These are phyloP conservation scores for Exophiala dermatitidis DNA, from an alignment of 2,329 filamentous ascomycete species.

Conservation along the genomic window DNA sequence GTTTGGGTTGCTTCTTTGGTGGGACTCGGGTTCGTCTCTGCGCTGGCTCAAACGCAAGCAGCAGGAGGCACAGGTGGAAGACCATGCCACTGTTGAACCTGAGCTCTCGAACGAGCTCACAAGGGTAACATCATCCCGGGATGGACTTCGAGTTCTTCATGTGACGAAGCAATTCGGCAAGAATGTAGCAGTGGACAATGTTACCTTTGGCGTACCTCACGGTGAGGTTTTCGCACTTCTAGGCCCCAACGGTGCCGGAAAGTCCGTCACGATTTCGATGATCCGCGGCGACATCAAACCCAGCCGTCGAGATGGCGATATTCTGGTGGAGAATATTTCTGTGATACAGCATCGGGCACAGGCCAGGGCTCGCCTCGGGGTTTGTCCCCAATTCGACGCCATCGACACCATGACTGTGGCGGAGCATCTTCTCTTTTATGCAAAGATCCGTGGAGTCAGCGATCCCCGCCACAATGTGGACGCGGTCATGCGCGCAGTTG, in stretches of 20 bases:
- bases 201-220: constrained; percentile 71
- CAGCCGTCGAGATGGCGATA: constrained; percentile 62
- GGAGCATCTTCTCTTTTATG: constrained; percentile 85
- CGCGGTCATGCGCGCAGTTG: constrained; percentile 73
- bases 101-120: constrained; percentile 60
- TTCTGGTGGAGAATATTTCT: constrained; percentile 71
- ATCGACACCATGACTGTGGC: constrained; percentile 85
- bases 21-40: constrained; percentile 66
- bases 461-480: constrained; percentile 70
- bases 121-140: constrained; percentile 53
- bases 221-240: constrained; percentile 84
- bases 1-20: constrained; percentile 67
- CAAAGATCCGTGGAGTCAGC: constrained; percentile 68
- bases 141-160: constrained; percentile 71
- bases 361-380: constrained; percentile 73
- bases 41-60: constrained; percentile 44
- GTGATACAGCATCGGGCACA: constrained; percentile 64
- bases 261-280: constrained; percentile 80
- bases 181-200: constrained; percentile 76
- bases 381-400: constrained; percentile 82
- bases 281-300: constrained; percentile 84
- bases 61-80: constrained; percentile 38
- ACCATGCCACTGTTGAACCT: constrained; percentile 38
- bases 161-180: constrained; percentile 71
- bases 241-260: constrained; percentile 86